A percentile compares a stretch with the other conserved stretches of the same genome.
Conservation (phyloP, 257 asterid species). For the Voacanga thouarsii region DNA sequence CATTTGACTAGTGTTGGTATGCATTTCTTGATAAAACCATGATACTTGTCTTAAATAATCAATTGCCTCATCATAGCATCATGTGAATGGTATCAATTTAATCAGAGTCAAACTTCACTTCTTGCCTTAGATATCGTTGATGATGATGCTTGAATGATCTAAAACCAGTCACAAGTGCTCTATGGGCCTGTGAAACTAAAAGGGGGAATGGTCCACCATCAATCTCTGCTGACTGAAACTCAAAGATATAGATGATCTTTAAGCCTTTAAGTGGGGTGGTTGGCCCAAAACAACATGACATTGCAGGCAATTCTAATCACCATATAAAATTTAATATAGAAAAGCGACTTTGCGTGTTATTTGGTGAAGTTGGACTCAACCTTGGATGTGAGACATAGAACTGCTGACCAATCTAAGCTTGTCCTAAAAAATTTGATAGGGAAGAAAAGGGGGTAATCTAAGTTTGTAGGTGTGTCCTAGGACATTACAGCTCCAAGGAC, state of each 20-base stretch:
- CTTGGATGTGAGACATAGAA: not conserved
- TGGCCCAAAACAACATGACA: conserved; percentile 1
- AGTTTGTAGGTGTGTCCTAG: not conserved
- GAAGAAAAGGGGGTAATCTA: not conserved
- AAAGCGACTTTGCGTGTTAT: not conserved
- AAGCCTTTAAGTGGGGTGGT: conserved; percentile 7
- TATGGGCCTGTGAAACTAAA: conserved; percentile 4
- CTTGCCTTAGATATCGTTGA: not conserved
- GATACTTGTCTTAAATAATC: not conserved
- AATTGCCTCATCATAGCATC: not conserved
- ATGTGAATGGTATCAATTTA: not conserved
- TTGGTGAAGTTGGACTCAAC: not conserved
- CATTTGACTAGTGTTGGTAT: not conserved
- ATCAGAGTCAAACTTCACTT: conserved; percentile 1
- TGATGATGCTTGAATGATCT: not conserved
- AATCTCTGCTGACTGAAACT: not conserved
- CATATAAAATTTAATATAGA: not conserved
- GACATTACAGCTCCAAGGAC: not conserved
- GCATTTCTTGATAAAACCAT: not conserved
- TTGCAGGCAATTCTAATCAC: not conserved
- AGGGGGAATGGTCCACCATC: conserved; percentile 9
- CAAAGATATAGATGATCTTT: not conserved
- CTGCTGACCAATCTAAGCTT: not conserved
- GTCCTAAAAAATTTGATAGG: not conserved
- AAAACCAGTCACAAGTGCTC: not conserved